phyloP scores from a whole-genome alignment of 495 filamentous ascomycete species.

The Hypoxylon cercidicola region DNA sequence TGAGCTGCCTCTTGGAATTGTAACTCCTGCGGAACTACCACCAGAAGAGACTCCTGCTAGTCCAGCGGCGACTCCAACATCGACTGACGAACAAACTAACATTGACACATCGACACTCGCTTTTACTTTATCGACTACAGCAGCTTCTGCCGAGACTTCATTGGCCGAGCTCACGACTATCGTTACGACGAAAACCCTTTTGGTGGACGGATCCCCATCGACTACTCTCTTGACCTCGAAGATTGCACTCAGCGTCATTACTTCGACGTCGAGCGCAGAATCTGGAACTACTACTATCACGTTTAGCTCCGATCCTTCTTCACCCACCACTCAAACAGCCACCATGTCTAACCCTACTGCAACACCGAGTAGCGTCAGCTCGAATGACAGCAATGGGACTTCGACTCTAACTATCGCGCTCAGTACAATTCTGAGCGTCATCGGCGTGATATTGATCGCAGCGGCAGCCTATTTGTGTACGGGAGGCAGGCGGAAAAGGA shows the following conservation, averaged over 20 bases:
- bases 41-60: constrained; percentile 12
- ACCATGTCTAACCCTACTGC: constrained; percentile 29
- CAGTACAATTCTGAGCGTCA: constrained; percentile 53
- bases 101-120: constrained; percentile 20
- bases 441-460: constrained; percentile 49
- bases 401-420: constrained; percentile 49
- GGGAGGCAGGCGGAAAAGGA: constrained; percentile 45
- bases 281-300: constrained; percentile 14
- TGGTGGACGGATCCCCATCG: constrained; percentile 21
- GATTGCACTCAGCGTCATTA: constrained; percentile 10
- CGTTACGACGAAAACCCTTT: constrained; percentile 29
- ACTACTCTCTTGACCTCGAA: constrained; percentile 36
- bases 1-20: constrained; percentile 20
- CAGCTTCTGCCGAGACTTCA: constrained; percentile 22
- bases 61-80: constrained; percentile 12
- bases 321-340: constrained; percentile 20
- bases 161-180: constrained; percentile 33
- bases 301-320: constrained; percentile 10
- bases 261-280: constrained; percentile 15
- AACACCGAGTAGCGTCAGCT: constrained; percentile 26
- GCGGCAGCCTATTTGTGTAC: constrained; percentile 45
- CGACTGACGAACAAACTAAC: constrained; percentile 6
- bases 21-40: constrained; percentile 15
- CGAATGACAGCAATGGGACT: constrained; percentile 5
- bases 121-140: constrained; percentile 21